Evolutionary conservation across 2,329 filamentous ascomycete genomes (phyloP).

Genomic region (Xylariomycetidae sp.): DNA sequence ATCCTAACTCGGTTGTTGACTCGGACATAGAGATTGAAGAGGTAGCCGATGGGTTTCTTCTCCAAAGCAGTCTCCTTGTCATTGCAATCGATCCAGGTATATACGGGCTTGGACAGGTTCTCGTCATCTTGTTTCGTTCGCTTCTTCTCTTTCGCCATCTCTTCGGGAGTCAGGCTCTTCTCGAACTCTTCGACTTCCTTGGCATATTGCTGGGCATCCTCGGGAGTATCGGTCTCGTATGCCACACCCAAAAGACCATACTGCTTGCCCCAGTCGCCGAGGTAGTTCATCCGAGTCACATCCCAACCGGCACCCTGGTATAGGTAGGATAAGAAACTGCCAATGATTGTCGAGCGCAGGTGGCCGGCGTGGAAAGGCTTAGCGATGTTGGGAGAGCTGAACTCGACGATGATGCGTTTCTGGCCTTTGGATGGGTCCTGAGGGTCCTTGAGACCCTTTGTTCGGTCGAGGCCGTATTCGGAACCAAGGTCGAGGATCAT

Average conservation of each 20-base stretch:
- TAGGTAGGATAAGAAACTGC: slow-evolving; percentile 64
- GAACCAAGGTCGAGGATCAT: slow-evolving; percentile 57
- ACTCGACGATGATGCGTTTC: slow-evolving; percentile 59
- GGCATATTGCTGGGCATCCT: too few species aligned
- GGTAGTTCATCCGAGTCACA: slow-evolving; percentile 65
- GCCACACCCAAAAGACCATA: slow-evolving; percentile 62
- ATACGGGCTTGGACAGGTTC: too few species aligned
- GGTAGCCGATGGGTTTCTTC: slow-evolving; percentile 62
- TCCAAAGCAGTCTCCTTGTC: too few species aligned
- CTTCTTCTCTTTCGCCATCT: too few species aligned
- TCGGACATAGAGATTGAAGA: slow-evolving; percentile 67
- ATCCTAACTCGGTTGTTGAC: slow-evolving; percentile 56
- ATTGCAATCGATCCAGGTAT: too few species aligned
- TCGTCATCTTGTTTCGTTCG: slow-evolving; percentile 56
- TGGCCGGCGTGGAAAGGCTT: slow-evolving; percentile 72
- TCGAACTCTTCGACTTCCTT: too few species aligned
- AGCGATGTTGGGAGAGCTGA: slow-evolving; percentile 65
- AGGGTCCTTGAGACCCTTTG: slow-evolving; percentile 50
- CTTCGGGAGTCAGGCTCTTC: too few species aligned
- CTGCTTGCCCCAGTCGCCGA: slow-evolving; percentile 75
- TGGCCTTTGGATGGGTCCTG: slow-evolving; percentile 31
- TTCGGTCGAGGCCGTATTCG: slow-evolving; percentile 60
- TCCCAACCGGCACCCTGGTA: slow-evolving; percentile 66
- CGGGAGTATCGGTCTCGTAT: too few species aligned
- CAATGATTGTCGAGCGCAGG: slow-evolving; percentile 70